A percentile compares a stretch with the other conserved stretches of the same genome.
phyloP scores from a whole-genome alignment of 108 stramenopile genomes.

The Pseudonitzschia multistriata region DNA sequence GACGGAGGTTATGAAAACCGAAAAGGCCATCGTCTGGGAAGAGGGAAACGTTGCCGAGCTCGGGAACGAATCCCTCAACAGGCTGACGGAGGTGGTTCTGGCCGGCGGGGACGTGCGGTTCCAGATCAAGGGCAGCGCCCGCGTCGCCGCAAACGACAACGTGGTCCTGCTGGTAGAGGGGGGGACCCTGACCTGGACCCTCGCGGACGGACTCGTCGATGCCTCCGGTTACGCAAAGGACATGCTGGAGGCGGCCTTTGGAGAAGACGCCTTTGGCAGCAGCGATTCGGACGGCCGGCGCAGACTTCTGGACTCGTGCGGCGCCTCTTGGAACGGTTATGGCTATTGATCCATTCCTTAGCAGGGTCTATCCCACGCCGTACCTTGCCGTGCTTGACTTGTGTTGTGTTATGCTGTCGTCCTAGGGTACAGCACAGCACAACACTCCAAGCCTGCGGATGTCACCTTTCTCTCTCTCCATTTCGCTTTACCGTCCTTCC shows the following conservation, averaged over 20 bases:
- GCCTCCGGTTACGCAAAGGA: background rate
- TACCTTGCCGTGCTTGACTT: too few species aligned
- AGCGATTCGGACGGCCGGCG: too few species aligned
- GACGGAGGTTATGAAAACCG: background rate
- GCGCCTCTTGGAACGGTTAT: too few species aligned
- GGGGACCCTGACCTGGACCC: background rate
- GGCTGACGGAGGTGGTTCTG: background rate
- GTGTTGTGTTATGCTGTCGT: too few species aligned
- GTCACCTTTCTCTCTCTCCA: too few species aligned
- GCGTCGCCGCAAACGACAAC: background rate
- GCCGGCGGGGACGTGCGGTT: background rate
- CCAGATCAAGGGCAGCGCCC: background rate
- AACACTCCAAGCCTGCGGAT: too few species aligned
- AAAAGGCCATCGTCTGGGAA: background rate
- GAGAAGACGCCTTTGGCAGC: too few species aligned
- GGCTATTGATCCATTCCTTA: too few species aligned
- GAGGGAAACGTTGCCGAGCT: background rate
- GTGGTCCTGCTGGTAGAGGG: background rate
- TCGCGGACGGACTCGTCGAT: background rate
- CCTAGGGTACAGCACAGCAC: too few species aligned
- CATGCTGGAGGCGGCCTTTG: background rate
- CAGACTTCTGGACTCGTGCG: too few species aligned
- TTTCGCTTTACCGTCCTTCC: too few species aligned
- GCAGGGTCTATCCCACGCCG: too few species aligned
- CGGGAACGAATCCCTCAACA: background rate